These are phyloP conservation scores for Myotisia sp. DNA, from an alignment of 2,329 filamentous ascomycete genomes.

Conservation along the genomic window DNA sequence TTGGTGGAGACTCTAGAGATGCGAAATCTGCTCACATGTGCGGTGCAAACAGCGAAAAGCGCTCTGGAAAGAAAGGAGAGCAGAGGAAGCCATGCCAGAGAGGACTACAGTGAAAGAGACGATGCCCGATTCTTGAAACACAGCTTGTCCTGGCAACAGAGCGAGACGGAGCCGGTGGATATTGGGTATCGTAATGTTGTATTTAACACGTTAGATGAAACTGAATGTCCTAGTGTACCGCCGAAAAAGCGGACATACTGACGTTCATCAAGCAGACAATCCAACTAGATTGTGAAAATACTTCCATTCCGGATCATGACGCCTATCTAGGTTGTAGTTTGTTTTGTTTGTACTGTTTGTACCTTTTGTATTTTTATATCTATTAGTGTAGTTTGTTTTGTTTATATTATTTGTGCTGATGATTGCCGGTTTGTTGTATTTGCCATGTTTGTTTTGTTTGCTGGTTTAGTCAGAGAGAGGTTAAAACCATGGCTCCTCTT, in stretches of 20 bases:
- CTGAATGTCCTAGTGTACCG: slow-evolving; percentile 27
- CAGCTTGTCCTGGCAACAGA: slow-evolving; percentile 33
- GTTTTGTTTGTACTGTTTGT: too few species aligned
- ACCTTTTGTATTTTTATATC: too few species aligned
- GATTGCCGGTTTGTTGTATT: too few species aligned
- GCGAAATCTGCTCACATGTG: slow-evolving; percentile 76
- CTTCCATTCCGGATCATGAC: too few species aligned
- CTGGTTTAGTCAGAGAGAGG: too few species aligned
- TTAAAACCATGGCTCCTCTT: too few species aligned
- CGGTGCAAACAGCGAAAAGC: slow-evolving; percentile 63
- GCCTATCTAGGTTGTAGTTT: too few species aligned
- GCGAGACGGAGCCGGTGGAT: slow-evolving; percentile 25
- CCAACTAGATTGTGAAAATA: too few species aligned
- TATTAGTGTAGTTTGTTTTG: too few species aligned
- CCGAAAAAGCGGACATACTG: slow-evolving; percentile 25
- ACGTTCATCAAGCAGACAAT: too few species aligned
- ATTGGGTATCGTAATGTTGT: slow-evolving; percentile 29
- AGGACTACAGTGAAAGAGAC: slow-evolving; percentile 75
- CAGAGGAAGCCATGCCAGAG: slow-evolving; percentile 70
- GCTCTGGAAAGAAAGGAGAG: slow-evolving; percentile 79
- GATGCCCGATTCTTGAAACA: slow-evolving; percentile 42
- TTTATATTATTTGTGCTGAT: too few species aligned
- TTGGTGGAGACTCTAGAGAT: slow-evolving; percentile 82
- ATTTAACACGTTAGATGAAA: slow-evolving; percentile 32
- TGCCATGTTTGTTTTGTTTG: too few species aligned